Evolutionary conservation across 2,329 filamentous ascomycete species (phyloP), one percentile per base, ranked within the genome.

Genomic region (Bipolaris victoriae): DNA sequence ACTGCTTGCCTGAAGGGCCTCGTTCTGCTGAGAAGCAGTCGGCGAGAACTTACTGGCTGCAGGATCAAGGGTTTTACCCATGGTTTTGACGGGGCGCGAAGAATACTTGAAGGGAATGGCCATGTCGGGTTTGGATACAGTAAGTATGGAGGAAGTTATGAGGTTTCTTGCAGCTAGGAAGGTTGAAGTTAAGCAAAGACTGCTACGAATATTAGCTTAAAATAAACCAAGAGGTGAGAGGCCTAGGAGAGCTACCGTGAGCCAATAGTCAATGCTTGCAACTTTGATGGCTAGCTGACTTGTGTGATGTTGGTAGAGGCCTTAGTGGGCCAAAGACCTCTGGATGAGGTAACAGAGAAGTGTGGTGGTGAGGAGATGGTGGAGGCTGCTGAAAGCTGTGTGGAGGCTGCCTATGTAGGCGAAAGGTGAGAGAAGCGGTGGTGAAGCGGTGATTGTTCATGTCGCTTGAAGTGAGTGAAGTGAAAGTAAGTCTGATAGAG

Each of bases 1-100:
- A 44, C 52, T 36, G 45, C 61, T 66, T 57, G 66, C 58, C 61
- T 65, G 63, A 26, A 24, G 55, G 20, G 48, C n/a, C 26, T 46
- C 61, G 36, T 45, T 53, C 29, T 59, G 39, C 15, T 35, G 49
- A 20, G 52, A n/a, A 9, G 37, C 20, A 20, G 20, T 55, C 16
- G 62, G 62, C 4, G 58, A 35, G 52, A 65, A 67, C 45, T 52
- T 39, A 16, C 39, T 45, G 18, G 64, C 60, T 7, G 58, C 20
- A 5, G 65, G 61, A 13, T 66, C 62, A 45, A 67, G 53, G 11
- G 45, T 41, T 35, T 41, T 33, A 4, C 35, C 33, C 20, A 24
- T 60, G 26, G 18, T 45, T 26, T 33, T 18, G 10, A 16, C 6
- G 16, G 49, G 37, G 7, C 18, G 24, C 9, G 18, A n/a, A 39